phyloP scores from a whole-genome alignment of 2,329 filamentous ascomycete species.

The Zasmidium cellare region DNA sequence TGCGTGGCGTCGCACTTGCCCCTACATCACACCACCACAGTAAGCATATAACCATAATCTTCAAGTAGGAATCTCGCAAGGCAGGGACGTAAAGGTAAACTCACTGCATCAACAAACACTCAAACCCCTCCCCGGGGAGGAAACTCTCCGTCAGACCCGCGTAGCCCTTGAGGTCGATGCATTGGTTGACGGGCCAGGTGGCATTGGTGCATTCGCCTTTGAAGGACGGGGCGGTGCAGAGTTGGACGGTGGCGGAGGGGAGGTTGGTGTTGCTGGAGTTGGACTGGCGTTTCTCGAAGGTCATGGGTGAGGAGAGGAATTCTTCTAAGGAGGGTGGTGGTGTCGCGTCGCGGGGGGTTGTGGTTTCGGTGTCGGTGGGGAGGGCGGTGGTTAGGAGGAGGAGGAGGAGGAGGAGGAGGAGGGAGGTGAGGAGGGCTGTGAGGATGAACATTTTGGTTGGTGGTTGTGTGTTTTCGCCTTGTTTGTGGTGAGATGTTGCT shows the following conservation, averaged over 20 bases:
- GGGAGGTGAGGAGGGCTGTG: background rate
- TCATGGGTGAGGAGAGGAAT: slow-evolving; percentile 1
- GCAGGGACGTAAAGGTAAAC: slow-evolving; percentile 1
- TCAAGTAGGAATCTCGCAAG: too few relatives aligned
- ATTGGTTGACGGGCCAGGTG: slow-evolving; percentile 26
- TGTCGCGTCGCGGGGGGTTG: background rate
- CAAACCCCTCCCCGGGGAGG: slow-evolving; percentile 23
- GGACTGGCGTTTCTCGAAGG: background rate
- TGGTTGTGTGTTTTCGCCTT: too few relatives aligned
- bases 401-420: background rate
- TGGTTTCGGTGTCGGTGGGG: background rate
- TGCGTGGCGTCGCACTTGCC: slow-evolving; percentile 22
- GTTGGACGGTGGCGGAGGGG: slow-evolving; percentile 31
- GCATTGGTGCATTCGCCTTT: slow-evolving; percentile 25
- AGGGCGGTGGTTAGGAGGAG: background rate
- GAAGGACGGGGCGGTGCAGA: slow-evolving; percentile 27
- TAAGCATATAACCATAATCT: too few relatives aligned
- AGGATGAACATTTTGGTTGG: background rate
- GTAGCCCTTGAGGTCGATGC: slow-evolving; percentile 30
- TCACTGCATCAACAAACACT: slow-evolving; percentile 34
- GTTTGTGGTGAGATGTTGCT: background rate
- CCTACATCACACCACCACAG: too few relatives aligned
- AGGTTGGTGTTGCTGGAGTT: slow-evolving; percentile 7
- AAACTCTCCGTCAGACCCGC: slow-evolving; percentile 25
- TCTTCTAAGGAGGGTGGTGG: background rate